Base-by-base conservation (phyloP, 768 basidiomycete species). In the Tubosaeta sp. region DNA sequence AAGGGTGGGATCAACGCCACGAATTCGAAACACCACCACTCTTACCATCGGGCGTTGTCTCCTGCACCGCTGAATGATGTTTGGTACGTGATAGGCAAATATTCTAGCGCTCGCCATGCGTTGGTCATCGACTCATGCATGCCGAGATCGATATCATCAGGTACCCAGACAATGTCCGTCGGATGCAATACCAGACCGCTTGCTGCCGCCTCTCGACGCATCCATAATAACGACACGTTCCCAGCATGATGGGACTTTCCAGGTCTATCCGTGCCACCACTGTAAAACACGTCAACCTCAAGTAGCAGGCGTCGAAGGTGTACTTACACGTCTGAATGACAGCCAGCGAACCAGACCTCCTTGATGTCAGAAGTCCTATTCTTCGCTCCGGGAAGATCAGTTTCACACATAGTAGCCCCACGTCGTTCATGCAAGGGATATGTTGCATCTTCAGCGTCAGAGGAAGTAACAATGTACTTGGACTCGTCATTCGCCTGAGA, bases 261-360 rank as follows among this genome's bases (percentile, higher is more conserved):
- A 0, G 62, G 59, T 25, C 52, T 53, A n/a, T 57, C 56, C 35
- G n/a, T 62, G 16, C 62, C 62, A 25, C 62, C 62, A 4, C 62
- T 63, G 31, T 16, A 16, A 32, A 45, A 30, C 4, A 24, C 6
- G 31, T 63, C 21, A 55, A 16, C 11, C 16, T 9, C 22, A 18
- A 3, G 3, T 3, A 3, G 3, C 7, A 5, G 0, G 0, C 22
- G 25, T 18, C 0, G 3, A 34, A 42, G n/a, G n/a, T 6, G 10
- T 13, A 49, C 59, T 5, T 25, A 71, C 73, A 51, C 60, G 55
- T 74, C 73, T 16, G 62, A 62, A 30, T 74, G 75, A 30, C 66
- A 61, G 1, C 74, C 82, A 1, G 81, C 69, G 59, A 86, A 86
- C 83, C 84, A 86, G 1, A 86, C 84, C 59, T 87, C 83, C 48